Percentiles rank a stretch among this genome's conserved stretches.
phyloP scores from a whole-genome alignment of 1,284 basidiomycete genomes.

The Moniliophthora roreri region DNA sequence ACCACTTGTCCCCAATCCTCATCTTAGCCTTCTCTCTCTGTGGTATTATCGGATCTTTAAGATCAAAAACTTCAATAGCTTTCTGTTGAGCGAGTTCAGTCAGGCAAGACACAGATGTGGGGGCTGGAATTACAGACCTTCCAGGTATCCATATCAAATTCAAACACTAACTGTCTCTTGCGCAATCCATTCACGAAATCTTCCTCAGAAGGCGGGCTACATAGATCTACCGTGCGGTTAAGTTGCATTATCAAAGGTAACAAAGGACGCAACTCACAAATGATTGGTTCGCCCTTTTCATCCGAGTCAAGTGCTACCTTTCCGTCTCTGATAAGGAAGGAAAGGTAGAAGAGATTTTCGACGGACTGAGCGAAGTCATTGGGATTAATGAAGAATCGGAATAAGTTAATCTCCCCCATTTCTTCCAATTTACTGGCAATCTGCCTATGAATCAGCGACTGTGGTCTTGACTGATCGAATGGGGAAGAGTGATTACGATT shows the following conservation, averaged over 20 bases:
- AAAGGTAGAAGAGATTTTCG: constrained; percentile 92
- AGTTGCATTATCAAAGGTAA: neutral
- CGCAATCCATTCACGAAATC: constrained; percentile 65
- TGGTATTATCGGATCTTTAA: constrained; percentile 67
- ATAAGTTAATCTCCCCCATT: constrained; percentile 65
- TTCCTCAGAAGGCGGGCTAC: constrained; percentile 60
- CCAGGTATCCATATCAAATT: constrained; percentile 85
- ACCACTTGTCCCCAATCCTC: constrained; percentile 65
- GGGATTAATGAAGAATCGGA: constrained; percentile 85
- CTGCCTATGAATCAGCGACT: constrained; percentile 29
- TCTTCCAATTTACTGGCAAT: constrained; percentile 54
- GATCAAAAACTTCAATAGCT: constrained; percentile 80
- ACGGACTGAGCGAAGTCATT: constrained; percentile 88
- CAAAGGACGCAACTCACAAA: constrained; percentile 51
- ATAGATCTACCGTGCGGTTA: constrained; percentile 43
- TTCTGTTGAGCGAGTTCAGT: constrained; percentile 41
- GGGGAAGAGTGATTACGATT: constrained; percentile 40
- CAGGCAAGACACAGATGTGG: neutral
- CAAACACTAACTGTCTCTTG: constrained; percentile 83
- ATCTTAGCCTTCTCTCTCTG: constrained; percentile 56
- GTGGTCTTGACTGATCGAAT: constrained; percentile 1
- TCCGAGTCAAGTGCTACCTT: constrained; percentile 69
- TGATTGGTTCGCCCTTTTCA: constrained; percentile 67
- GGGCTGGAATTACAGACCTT: constrained; percentile 43
- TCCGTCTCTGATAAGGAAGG: constrained; percentile 87